Base-by-base conservation (phyloP, 2,329 filamentous ascomycete genomes). In the Aspergillaceae sp. region DNA sequence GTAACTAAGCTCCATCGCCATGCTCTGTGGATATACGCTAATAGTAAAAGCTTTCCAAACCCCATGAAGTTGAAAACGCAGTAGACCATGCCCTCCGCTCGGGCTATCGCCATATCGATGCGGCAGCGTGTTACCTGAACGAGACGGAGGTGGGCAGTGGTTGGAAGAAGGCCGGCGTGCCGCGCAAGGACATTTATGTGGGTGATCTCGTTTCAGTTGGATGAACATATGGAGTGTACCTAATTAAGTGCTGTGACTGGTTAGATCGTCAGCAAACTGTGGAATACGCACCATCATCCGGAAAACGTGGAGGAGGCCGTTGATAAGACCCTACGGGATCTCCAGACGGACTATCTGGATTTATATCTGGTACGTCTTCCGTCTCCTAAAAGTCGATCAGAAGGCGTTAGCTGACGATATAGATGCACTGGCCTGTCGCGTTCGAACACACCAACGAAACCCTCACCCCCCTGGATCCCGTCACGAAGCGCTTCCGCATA, bases 191-290 rank as follows among this genome's bases (percentile, higher is more conserved):
- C 44, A 57, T 62, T 43, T 62, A 63, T 44, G 59, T 65, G n/a
- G 45, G 57, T 55, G 34, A 11, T 11, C n/a, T 4, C 19, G 19
- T 19, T 19, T 19, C 19, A 19, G 19, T 19, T 19, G 19, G 34
- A 19, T 19, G 34, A 3, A 3, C 5, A 19, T 5, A 36, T 7
- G 34, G n/a, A n/a, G 4, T 3, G 2, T 19, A 19, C 2, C 19
- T 19, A 19, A 5, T 4, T 29, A n/a, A n/a, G n/a, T 7, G 19
- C 8, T 42, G 28, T 40, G n/a, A 27, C 28, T 34, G 10, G 9
- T 4, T 45, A 75, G 62, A 67, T 78, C 44, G 79, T 77, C 5
- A 73, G 72, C 53, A 81, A 82, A 61, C 65, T 80, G 5, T 81
- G 77, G 77, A 79, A 79, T 59, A 77, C 69, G 8, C 66, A 74